These are phyloP conservation scores for Fraxinus sp. DNA, from an alignment of 305 asterid genomes.

Conservation along the genomic window DNA sequence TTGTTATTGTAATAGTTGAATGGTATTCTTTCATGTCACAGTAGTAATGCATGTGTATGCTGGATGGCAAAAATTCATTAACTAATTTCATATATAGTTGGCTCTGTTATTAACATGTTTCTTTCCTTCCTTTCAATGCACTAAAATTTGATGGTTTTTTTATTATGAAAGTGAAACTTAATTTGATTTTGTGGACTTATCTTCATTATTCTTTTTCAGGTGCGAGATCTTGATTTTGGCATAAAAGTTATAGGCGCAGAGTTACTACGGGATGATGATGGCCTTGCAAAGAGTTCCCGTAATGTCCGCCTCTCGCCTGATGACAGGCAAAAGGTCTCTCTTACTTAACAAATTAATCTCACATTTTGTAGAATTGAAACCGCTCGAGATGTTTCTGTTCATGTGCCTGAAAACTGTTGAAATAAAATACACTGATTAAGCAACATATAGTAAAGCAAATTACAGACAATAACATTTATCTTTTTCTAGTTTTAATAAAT, in stretches of 20 bases:
- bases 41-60: background rate
- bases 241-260: slow-evolving; percentile 70
- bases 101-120: background rate
- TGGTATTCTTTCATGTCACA: background rate
- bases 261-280: slow-evolving; percentile 71
- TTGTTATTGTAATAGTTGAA: background rate
- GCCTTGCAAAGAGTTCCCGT: slow-evolving; percentile 94
- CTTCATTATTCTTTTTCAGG: slow-evolving; percentile 49
- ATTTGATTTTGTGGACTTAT: background rate
- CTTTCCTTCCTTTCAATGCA: background rate
- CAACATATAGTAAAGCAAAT: background rate
- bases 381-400: background rate
- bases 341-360: slow-evolving; percentile 14
- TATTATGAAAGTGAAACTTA: background rate
- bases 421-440: background rate
- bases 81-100: background rate
- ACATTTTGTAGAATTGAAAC: background rate
- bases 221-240: slow-evolving; percentile 89
- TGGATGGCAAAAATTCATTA: slow-evolving; percentile 1
- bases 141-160: background rate
- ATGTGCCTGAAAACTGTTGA: background rate
- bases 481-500: too few relatives aligned
- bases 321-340: slow-evolving; percentile 67
- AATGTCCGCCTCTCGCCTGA: slow-evolving; percentile 70
- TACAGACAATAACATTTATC: too few relatives aligned